phyloP scores from a whole-genome alignment of 441 rosid species.

The Gossypium davidsonii region DNA sequence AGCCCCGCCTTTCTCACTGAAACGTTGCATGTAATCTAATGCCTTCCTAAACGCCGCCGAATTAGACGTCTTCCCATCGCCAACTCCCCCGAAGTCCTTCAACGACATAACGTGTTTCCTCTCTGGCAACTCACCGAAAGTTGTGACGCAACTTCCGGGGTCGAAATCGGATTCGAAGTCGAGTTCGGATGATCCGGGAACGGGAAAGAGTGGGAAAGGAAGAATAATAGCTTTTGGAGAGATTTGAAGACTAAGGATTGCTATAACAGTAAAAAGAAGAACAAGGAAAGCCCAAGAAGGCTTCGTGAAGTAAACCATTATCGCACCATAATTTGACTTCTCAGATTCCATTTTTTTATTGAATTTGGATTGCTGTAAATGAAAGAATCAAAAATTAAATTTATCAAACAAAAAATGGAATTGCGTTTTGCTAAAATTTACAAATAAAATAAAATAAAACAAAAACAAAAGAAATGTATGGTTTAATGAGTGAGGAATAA shows the following conservation, averaged over 20 bases:
- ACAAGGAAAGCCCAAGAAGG: constrained; percentile 50
- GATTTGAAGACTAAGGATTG: constrained; percentile 52
- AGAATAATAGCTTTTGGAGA: constrained; percentile 29
- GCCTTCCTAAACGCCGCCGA: constrained; percentile 70
- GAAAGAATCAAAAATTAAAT: neutral
- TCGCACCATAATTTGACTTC: constrained; percentile 22
- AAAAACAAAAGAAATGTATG: neutral
- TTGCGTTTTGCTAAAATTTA: neutral
- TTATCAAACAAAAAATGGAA: neutral
- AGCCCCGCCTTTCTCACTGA: constrained; percentile 46
- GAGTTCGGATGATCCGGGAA: constrained; percentile 5
- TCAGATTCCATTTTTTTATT: constrained; percentile 40
- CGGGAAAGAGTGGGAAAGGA: constrained; percentile 22
- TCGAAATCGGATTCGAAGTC: neutral
- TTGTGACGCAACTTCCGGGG: constrained; percentile 35
- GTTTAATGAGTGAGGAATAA: constrained; percentile 2
- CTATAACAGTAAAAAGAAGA: constrained; percentile 41
- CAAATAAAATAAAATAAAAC: neutral
- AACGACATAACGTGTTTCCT: constrained; percentile 59
- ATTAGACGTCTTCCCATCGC: constrained; percentile 69
- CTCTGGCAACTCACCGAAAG: constrained; percentile 27
- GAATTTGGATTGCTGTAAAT: neutral
- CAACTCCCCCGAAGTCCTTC: constrained; percentile 76
- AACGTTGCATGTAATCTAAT: constrained; percentile 39
- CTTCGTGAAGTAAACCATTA: constrained; percentile 21